Evolutionary conservation across 139 green algal species (phyloP).

Genomic region (Closterium sp.): DNA sequence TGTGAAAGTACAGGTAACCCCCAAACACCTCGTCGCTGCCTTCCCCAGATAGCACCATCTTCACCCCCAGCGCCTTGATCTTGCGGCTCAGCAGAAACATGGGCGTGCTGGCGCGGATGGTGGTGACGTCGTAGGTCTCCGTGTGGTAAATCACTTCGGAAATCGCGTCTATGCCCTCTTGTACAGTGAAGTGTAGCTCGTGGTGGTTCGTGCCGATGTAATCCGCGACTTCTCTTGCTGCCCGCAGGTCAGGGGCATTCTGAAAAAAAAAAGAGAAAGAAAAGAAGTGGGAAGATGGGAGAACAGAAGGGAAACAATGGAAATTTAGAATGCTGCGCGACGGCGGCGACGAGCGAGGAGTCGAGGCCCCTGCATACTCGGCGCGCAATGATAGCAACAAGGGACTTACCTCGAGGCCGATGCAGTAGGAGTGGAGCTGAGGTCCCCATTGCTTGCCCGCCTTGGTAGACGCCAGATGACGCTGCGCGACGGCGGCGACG

Average conservation of each 20-base stretch:
- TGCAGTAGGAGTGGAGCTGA: slow-evolving; percentile 40
- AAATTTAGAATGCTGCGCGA: no score
- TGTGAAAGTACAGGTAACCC: slow-evolving; percentile 82
- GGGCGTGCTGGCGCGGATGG: slow-evolving; percentile 81
- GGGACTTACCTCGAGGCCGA: slow-evolving; percentile 40
- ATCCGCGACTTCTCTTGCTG: slow-evolving; percentile 81
- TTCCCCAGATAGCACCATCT: slow-evolving; percentile 96
- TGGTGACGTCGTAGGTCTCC: slow-evolving; percentile 65
- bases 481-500: slow-evolving; percentile 81
- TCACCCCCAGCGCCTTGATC: slow-evolving; percentile 93
- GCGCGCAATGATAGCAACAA: no score
- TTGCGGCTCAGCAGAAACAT: slow-evolving; percentile 96
- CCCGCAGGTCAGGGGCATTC: slow-evolving; percentile 87
- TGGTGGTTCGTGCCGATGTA: slow-evolving; percentile 93
- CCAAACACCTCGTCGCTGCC: slow-evolving; percentile 94
- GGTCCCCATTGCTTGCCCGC: slow-evolving; percentile 29
- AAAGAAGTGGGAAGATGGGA: not conserved
- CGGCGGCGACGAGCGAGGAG: no score
- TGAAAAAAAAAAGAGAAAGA: not conserved
- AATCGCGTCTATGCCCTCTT: slow-evolving; percentile 76
- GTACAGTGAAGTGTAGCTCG: slow-evolving; percentile 91
- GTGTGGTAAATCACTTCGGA: slow-evolving; percentile 87
- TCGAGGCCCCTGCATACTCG: no score
- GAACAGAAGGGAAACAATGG: not conserved
- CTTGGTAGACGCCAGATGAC: slow-evolving; percentile 46